Base-by-base conservation (phyloP, 192 early-diverging fungal genomes). In the Geranomyces variabilis region DNA sequence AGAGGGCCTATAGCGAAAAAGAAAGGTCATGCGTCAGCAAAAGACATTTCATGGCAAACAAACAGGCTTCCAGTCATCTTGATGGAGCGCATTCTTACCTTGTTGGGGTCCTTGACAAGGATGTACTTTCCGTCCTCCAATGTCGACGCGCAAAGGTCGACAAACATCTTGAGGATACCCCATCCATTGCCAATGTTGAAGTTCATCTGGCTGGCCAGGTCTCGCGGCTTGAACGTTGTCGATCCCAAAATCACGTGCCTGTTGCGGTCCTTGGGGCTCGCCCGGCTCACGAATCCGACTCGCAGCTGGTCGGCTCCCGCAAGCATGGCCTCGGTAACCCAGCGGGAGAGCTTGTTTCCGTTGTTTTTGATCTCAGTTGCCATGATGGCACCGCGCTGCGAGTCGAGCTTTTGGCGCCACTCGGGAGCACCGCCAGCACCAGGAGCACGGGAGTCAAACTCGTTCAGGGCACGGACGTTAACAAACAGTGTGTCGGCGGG, bases 321-420 rank as follows among this genome's bases (percentile, higher is more conserved):
- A 62, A 99, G 83, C 28, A 97, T 78, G 43, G 87, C 88, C 82
- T 99, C 95, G 61, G 93, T 85, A n/a, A 94, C 92, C 97, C 97
- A 99, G 63, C 93, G 87, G 26, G 94, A 90, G 31, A 99, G 85
- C 77, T 97, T 96, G 82, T 91, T 90, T 67, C 89, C 87, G 87
- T 99, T 98, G 84, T 98, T 99, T 84, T 93, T 96, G 87, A 96
- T 94, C 76, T 98, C 97, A 30, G 93, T 94, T 0, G 95, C 95
- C 65, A 98, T 93, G 29, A 97, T 93, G 49, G 96, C 96, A 70
- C 94, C 97, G 67, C 96, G 90, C 79, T 96, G 93, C 30, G 92
- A 82, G 80, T 99, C 96, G 31, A 99, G 85, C 76, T 92, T 95
- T 78, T 92, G 81, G 71, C 93, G 87, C 97, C 97, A 99, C 80